Conservation (phyloP, 441 rosid species). For the Manihot esculenta region DNA sequence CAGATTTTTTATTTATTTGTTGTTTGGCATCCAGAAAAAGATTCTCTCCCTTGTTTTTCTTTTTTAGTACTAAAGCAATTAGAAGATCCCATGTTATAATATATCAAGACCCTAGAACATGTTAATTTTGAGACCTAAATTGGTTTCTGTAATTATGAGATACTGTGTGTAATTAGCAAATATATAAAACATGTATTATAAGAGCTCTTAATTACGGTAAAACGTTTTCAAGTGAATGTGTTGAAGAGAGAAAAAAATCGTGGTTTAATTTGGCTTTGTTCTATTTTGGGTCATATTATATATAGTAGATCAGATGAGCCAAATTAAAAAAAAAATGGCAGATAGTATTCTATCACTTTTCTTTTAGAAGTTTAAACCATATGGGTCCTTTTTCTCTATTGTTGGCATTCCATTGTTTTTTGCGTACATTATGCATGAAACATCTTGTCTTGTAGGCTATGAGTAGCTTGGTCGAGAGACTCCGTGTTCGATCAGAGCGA, state of each 20-base stretch:
- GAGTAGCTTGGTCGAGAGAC: conserved; percentile 99
- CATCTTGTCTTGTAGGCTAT: conserved; percentile 47
- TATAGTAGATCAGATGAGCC: too few species aligned
- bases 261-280: not conserved
- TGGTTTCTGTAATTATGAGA: not conserved
- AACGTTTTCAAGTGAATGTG: not conserved
- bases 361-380: not conserved
- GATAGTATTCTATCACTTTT: not conserved
- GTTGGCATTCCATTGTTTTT: not conserved
- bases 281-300: too few species aligned
- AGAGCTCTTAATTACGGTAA: not conserved
- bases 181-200: not conserved
- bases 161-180: not conserved
- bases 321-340: not conserved
- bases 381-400: not conserved
- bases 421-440: not conserved
- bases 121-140: not conserved
- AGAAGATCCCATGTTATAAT: not conserved
- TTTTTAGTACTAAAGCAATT: not conserved
- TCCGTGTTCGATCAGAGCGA: conserved; percentile 84
- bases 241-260: not conserved
- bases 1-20: conserved; percentile 2
- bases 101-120: not conserved
- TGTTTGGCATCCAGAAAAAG: not conserved
- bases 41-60: not conserved